These are phyloP conservation scores for Leucocoprinus sp. DNA, from an alignment of 768 basidiomycete species.

Conservation along the genomic window DNA sequence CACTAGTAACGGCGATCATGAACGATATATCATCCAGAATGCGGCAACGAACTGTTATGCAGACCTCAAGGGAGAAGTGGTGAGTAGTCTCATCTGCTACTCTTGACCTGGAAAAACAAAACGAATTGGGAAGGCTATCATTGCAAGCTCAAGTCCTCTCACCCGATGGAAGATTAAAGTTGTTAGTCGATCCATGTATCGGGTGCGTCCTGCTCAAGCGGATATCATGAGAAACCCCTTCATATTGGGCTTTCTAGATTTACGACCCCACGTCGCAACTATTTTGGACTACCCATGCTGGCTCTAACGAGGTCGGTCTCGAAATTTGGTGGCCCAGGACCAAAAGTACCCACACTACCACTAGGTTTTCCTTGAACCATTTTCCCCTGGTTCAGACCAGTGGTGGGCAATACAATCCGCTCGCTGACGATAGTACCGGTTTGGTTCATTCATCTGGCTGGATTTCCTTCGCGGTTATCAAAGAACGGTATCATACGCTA, in stretches of 20 bases:
- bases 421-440: not conserved
- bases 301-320: conserved; percentile 4
- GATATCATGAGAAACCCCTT: not conserved
- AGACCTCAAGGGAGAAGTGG: not conserved
- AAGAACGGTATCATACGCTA: too few species aligned
- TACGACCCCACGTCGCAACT: conserved; percentile 6
- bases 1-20: not conserved
- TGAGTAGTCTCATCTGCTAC: not conserved
- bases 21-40: conserved; percentile 3
- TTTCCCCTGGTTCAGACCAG: conserved; percentile 6
- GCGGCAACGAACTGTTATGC: conserved; percentile 1
- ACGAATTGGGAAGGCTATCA: not conserved
- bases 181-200: conserved; percentile 7
- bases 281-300: conserved; percentile 4
- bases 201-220: not conserved
- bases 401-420: conserved; percentile 9
- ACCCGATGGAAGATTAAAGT: conserved; percentile 8
- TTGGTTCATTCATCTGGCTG: not conserved
- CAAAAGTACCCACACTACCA: not conserved
- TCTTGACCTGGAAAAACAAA: not conserved
- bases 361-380: conserved; percentile 7
- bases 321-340: too few species aligned
- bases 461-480: too few species aligned
- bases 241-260: not conserved
- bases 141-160: conserved; percentile 5